A percentile compares a stretch with the other conserved stretches of the same genome.
Conservation (phyloP, 768 basidiomycete genomes). For the Stropharia rugosoannulata region DNA sequence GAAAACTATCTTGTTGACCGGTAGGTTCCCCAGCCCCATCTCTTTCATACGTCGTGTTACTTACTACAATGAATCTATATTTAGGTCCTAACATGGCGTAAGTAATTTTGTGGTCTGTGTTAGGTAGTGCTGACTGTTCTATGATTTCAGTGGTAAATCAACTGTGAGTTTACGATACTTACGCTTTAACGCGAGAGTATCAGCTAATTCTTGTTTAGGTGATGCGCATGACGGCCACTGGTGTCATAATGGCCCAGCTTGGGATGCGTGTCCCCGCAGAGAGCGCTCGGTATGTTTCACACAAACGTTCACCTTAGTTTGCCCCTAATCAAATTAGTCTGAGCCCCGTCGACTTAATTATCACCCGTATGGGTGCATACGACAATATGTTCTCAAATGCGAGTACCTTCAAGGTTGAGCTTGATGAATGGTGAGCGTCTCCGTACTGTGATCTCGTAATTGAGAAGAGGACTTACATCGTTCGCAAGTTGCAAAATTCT, state of each 20-base stretch:
- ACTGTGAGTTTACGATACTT: slow-evolving; percentile 25
- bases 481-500: slow-evolving; percentile 81
- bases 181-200: background rate
- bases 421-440: slow-evolving; percentile 84
- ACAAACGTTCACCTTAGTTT: background rate
- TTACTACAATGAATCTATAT: slow-evolving; percentile 1
- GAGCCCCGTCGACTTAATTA: slow-evolving; percentile 87
- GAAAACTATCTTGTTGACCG: slow-evolving; percentile 84
- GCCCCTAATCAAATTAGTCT: slow-evolving; percentile 43
- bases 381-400: slow-evolving; percentile 95
- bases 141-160: slow-evolving; percentile 33
- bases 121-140: background rate
- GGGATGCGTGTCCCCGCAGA: slow-evolving; percentile 94
- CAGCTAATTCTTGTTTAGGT: slow-evolving; percentile 36
- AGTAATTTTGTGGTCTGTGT: slow-evolving; percentile 24
- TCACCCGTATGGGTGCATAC: slow-evolving; percentile 98
- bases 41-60: background rate
- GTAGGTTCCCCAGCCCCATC: slow-evolving; percentile 35
- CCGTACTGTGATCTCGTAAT: background rate
- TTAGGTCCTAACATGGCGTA: slow-evolving; percentile 88
- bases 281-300: slow-evolving; percentile 59
- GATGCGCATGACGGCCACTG: slow-evolving; percentile 96
- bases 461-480: background rate
- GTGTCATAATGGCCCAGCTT: slow-evolving; percentile 92
- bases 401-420: slow-evolving; percentile 97